These are phyloP conservation scores for Teratosphaeria nubilosa DNA, from an alignment of 2,329 filamentous ascomycete species.

Conservation along the genomic window DNA sequence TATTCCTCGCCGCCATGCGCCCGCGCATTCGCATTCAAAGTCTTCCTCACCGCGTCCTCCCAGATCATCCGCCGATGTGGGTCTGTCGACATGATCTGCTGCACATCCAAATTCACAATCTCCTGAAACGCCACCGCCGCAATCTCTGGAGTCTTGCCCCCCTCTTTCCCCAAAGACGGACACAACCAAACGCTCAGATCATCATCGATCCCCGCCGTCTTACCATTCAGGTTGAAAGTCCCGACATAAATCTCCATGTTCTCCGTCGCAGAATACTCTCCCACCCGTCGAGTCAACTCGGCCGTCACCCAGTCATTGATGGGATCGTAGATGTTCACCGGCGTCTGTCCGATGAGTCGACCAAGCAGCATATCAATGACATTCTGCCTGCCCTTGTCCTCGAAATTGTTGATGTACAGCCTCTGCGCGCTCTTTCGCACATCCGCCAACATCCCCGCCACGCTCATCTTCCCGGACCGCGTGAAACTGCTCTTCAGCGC, in stretches of 20 bases:
- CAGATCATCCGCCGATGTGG: slow-evolving; percentile 74
- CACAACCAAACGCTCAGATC: slow-evolving; percentile 83
- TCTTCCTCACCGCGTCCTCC: slow-evolving; percentile 71
- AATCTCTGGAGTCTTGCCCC: slow-evolving; percentile 60
- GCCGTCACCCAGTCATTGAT: slow-evolving; percentile 81
- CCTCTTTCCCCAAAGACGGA: slow-evolving; percentile 45
- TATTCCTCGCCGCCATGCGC: slow-evolving; percentile 63
- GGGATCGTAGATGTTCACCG: slow-evolving; percentile 83
- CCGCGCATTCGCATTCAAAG: slow-evolving; percentile 62
- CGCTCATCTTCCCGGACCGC: slow-evolving; percentile 85
- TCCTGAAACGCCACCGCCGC: slow-evolving; percentile 92
- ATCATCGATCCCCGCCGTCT: slow-evolving; percentile 63
- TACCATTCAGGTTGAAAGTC: slow-evolving; percentile 92
- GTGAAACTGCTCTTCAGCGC: slow-evolving; percentile 95
- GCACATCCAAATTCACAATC: slow-evolving; percentile 93
- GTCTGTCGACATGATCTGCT: slow-evolving; percentile 98
- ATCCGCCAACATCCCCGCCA: slow-evolving; percentile 89
- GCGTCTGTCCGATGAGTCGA: slow-evolving; percentile 68
- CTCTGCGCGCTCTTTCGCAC: slow-evolving; percentile 87
- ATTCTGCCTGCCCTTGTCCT: slow-evolving; percentile 83
- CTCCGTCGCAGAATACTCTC: slow-evolving; percentile 66
- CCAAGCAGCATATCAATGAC: slow-evolving; percentile 94
- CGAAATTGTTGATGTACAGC: slow-evolving; percentile 95
- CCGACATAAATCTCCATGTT: slow-evolving; percentile 55
- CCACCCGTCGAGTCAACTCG: slow-evolving; percentile 56